Evolutionary conservation across 352 stramenopile genomes (phyloP), one percentile per base, ranked within the genome.

Genomic region (Globisporangium acanthophoron): DNA sequence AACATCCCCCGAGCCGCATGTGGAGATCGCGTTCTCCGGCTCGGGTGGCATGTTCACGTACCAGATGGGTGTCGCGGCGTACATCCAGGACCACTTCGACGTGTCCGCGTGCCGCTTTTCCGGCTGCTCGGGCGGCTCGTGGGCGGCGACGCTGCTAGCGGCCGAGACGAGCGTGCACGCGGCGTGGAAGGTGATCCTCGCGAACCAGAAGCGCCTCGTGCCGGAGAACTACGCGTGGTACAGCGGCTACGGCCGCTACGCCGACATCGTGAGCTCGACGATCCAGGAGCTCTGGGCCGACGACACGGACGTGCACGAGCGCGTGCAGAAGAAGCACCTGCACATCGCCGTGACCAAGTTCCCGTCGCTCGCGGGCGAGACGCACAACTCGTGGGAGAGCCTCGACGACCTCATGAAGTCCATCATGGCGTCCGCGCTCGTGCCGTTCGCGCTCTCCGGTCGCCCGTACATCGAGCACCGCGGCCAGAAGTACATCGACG

Each of bases 31-130:
- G 8, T 89, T 89, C 64, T 86, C 78, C 35, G 73, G 76, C 11
- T 88, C 76, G n/a, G 78, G 65, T 2, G 78, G 76, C 33, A 69
- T 78, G 62, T 89, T 89, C 54, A 75, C 86, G 9, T 89, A 87
- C 58, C 79, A 89, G 64, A 89, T 89, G 78, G 78, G 78, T 31
- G 62, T 87, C 51, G 78, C 78, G 0, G 78, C 79, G 37, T 89
- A 82, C 64, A 63, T 89, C 9, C 79, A 89, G 52, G 79, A 89
- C 41, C 67, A 84, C 58, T 77, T 80, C 52, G 65, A 77, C 54
- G 50, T 80, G n/a, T 75, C 69, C 7, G 57, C 67, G 18, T 80
- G 71, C 56, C 71, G 67, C 31, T 65, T 80, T 40, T 77, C 68
- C 7, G 71, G 68, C 12, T 77, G 71, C 58, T 80, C 71, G 6